A percentile compares a stretch with the other conserved stretches of the same genome.
phyloP scores from a whole-genome alignment of 2,329 filamentous ascomycete genomes.

The Magnaporthiopsis rhizophila region DNA sequence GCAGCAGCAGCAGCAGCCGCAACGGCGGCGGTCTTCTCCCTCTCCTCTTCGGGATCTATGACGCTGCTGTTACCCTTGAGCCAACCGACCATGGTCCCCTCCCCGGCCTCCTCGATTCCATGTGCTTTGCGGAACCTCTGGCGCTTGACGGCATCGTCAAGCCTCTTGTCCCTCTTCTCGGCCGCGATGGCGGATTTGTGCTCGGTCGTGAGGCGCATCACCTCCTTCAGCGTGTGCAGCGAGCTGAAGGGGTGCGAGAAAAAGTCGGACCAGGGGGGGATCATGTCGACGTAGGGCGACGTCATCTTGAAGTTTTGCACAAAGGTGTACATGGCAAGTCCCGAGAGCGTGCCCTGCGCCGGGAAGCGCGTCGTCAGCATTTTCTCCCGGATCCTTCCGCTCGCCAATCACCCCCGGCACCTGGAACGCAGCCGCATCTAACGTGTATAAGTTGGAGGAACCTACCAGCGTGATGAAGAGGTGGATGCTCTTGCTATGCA shows the following conservation, averaged over 20 bases:
- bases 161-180: slow-evolving; percentile 62
- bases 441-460: slow-evolving; percentile 6
- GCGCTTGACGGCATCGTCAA: slow-evolving; percentile 85
- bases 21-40: neutral
- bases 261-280: slow-evolving; percentile 64
- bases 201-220: slow-evolving; percentile 68
- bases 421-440: neutral
- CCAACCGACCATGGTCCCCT: slow-evolving; percentile 26
- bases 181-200: slow-evolving; percentile 60
- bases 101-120: slow-evolving; percentile 55
- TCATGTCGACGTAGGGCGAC: slow-evolving; percentile 71
- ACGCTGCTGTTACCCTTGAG: slow-evolving; percentile 19
- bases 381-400: neutral
- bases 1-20: neutral
- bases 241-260: slow-evolving; percentile 63
- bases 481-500: slow-evolving; percentile 70
- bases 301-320: slow-evolving; percentile 69
- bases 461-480: slow-evolving; percentile 75
- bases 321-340: slow-evolving; percentile 65
- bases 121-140: slow-evolving; percentile 79
- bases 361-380: neutral
- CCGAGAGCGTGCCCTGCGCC: slow-evolving; percentile 53
- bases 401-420: neutral
- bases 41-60: slow-evolving; percentile 5
- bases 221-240: slow-evolving; percentile 55